Evolutionary conservation across 331 rosid genomes (phyloP), one percentile per base, ranked within the genome.

Genomic region (Dryas integrifolia): DNA sequence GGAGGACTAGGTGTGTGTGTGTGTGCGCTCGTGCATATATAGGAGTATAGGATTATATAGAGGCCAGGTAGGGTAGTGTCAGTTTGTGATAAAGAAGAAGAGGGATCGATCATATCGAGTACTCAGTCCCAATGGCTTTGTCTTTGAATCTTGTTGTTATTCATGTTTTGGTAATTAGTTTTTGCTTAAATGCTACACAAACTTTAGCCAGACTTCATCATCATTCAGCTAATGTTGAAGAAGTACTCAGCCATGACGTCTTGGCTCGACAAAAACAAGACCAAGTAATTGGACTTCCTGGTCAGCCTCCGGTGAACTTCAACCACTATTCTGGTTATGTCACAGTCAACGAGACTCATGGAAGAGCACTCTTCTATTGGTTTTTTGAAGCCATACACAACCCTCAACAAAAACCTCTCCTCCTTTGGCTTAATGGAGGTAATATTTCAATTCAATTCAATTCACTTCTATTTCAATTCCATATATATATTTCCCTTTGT

Each of bases 401-500:
- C 6, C 83, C 95, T 8, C 46, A 76, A n/a, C 13, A 77, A 0
- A 89, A 89, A 73, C 96, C 98, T 65, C 64, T 92, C 45, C 85
- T 92, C 21, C 82, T 92, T 0, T 92, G 98, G 98, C 95, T 92
- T 47, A 92, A 92, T 63, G 98, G 98, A 89, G 98, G 98, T 92
- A 83, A 5, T 7, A 24, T 15, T 14, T 38, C 45, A 60, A 35
- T 39, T 60, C 26, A 30, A 39, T 40, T 55, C 35, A 30, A 30
- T 30, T 30, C 35, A 30, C 35, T 30, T 30, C 35, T 30, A 30
- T 2, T 30, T 30, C 35, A 1, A 30, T 30, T 30, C 35, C 35
- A 30, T 30, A 30, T 1, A 30, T 1, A 21, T 21, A 21, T 21
- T 21, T 21, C 24, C 24, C 24, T 21, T 21, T 30, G 2, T 30